These are phyloP conservation scores for Chaetothyriales sp. DNA, from an alignment of 2,329 filamentous ascomycete genomes.

Conservation along the genomic window DNA sequence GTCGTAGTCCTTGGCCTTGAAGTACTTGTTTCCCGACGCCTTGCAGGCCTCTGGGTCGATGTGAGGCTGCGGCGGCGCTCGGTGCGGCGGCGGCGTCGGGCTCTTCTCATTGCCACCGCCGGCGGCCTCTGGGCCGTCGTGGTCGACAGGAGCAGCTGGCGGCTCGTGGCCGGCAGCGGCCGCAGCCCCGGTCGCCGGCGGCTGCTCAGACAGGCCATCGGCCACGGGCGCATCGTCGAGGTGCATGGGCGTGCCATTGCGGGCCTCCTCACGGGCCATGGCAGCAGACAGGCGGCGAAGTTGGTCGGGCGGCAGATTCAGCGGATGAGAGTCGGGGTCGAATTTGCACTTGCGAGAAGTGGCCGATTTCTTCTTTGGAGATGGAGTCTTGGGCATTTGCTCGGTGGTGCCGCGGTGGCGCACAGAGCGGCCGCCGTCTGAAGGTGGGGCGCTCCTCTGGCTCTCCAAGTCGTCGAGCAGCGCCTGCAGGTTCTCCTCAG, in stretches of 20 bases:
- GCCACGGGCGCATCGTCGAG: slow-evolving; percentile 31
- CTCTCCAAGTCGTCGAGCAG: background rate
- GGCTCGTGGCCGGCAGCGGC: background rate
- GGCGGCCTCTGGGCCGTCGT: slow-evolving; percentile 20
- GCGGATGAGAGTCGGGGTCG: slow-evolving; percentile 57
- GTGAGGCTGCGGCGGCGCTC: slow-evolving; percentile 31
- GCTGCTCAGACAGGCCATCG: slow-evolving; percentile 10
- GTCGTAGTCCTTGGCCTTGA: slow-evolving; percentile 83
- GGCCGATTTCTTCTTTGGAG: background rate
- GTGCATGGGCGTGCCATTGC: slow-evolving; percentile 56
- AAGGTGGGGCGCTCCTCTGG: background rate
- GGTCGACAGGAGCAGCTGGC: background rate
- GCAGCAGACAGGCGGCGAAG: slow-evolving; percentile 55
- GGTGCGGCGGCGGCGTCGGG: slow-evolving; percentile 34
- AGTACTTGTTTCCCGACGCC: slow-evolving; percentile 85
- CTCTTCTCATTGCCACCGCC: slow-evolving; percentile 25
- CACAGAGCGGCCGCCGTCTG: background rate
- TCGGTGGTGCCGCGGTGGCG: background rate
- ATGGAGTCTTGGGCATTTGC: background rate
- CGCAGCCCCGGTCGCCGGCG: too few species aligned
- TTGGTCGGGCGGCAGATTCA: slow-evolving; percentile 84
- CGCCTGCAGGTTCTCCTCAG: background rate
- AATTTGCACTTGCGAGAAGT: slow-evolving; percentile 14
- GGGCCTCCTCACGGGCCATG: slow-evolving; percentile 30
- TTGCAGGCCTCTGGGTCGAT: slow-evolving; percentile 89